Percentiles rank a stretch among this genome's conserved stretches.
These are phyloP conservation scores for Cercospora berteroae DNA, from an alignment of 2,329 filamentous ascomycete species.

Conservation along the genomic window DNA sequence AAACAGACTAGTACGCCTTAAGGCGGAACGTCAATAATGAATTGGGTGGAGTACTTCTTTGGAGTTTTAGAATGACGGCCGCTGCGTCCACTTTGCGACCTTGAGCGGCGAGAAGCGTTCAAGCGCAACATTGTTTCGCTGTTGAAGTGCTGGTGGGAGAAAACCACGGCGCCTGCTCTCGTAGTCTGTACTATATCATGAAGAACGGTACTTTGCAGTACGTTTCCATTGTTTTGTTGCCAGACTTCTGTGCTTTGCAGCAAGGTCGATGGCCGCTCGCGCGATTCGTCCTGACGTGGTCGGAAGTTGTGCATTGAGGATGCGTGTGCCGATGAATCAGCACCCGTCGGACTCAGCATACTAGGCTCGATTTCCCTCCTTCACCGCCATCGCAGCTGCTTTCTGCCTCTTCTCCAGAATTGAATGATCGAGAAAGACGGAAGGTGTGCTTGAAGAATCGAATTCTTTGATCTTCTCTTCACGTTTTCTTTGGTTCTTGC, in stretches of 20 bases:
- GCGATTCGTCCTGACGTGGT: not conserved
- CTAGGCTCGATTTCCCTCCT: not conserved
- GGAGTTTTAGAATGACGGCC: not conserved
- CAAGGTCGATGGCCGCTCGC: not conserved
- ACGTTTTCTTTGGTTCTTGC: conserved; percentile 3
- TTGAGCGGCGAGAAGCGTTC: conserved; percentile 2
- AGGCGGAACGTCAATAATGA: not conserved
- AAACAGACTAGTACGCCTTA: not conserved
- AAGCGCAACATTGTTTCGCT: conserved; percentile 7
- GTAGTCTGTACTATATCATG: conserved; percentile 5
- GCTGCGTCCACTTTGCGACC: not conserved
- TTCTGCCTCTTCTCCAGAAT: conserved; percentile 7
- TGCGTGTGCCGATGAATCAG: not conserved
- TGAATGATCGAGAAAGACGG: conserved; percentile 11
- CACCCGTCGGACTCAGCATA: not conserved
- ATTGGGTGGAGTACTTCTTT: not conserved
- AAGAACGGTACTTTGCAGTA: not conserved
- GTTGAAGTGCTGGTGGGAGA: not conserved
- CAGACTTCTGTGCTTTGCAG: not conserved
- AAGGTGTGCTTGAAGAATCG: conserved; percentile 11
- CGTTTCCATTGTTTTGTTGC: not conserved
- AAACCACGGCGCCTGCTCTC: not conserved
- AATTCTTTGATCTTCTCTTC: conserved; percentile 13
- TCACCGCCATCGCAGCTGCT: not conserved
- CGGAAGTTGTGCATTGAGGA: not conserved